Evolutionary conservation across 352 stramenopile genomes (phyloP), one percentile per base, ranked within the genome.

Genomic region (Phytophthora pisi): DNA sequence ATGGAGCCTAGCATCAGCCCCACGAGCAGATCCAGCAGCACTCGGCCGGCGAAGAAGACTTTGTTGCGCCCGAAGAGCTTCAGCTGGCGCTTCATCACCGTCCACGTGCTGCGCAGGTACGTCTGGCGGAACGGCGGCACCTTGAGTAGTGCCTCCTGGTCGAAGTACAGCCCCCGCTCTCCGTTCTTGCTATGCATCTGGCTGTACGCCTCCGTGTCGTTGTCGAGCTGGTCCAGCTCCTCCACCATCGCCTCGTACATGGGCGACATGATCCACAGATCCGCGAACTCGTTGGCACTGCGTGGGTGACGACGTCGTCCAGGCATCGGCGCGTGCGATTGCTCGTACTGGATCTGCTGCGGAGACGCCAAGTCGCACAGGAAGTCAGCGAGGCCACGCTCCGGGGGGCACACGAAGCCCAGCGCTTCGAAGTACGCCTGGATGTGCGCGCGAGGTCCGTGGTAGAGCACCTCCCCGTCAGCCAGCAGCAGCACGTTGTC

Each of bases 401-500:
- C 56, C 23, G 73, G 49, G 28, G 82, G 81, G 49, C 81, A 86
- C 1, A 73, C 54, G 30, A 88, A 91, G 7, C 89, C 90, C 20
- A 96, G 51, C 5, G 61, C 67, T 26, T 85, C 79, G 65, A 98
- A 98, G 62, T 98, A 97, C 20, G 75, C 72, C 42, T 90, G 65
- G 5, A 78, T 76, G 67, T 79, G 47, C 77, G 79, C 57, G 75
- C 77, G 73, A 74, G 88, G 57, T 87, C 75, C 60, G 94, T 75
- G 79, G 64, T 97, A 98, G 7, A 98, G 81, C 20, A 98, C 79
- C 51, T 85, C 70, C 54, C 95, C 94, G 31, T 95, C 75, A 61
- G 90, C 84, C 26, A 98, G 66, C 9, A 98, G 51, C 23, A 98
- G 82, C 2, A 98, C 60, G 47, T 98, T 89, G 74, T 98, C 95